Evolutionary conservation across 176 grass and related monocot genomes (phyloP).

Genomic region (Otatea glauca): DNA sequence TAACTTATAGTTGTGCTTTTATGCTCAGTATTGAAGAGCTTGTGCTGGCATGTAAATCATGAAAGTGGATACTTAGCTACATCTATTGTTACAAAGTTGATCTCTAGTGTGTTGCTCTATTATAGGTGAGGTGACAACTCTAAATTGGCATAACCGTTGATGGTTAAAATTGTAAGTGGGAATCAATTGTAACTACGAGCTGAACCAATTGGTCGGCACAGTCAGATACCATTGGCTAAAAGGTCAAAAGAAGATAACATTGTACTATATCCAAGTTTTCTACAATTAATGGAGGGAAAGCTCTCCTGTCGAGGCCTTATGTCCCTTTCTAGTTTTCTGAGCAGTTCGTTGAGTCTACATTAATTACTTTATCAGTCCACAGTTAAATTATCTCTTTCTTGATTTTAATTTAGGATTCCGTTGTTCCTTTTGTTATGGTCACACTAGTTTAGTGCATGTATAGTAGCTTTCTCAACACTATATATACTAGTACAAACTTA

Average conservation of each 20-base stretch:
- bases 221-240: constrained; percentile 41
- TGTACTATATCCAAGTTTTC: constrained; percentile 1
- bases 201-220: constrained; percentile 1
- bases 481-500: constrained; percentile 37
- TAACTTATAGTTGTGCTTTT: not conserved
- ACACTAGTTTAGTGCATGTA: constrained; percentile 30
- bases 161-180: constrained; percentile 7
- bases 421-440: constrained; percentile 35
- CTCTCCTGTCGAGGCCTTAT: not conserved
- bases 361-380: constrained; percentile 26
- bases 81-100: not conserved
- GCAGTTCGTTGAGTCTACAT: constrained; percentile 10
- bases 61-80: not conserved
- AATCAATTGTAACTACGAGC: constrained; percentile 6
- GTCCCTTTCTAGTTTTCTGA: constrained; percentile 38
- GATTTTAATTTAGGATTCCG: constrained; percentile 21
- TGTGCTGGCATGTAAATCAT: not conserved
- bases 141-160: not conserved
- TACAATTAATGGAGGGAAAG: constrained; percentile 27
- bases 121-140: not conserved
- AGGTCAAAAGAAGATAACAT: constrained; percentile 16
- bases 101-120: not conserved
- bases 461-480: constrained; percentile 34
- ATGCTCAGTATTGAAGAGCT: not conserved
- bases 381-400: constrained; percentile 1